A percentile compares a stretch with the other conserved stretches of the same genome.
Conservation (phyloP, 2,329 filamentous ascomycete genomes). For the Sphaerulina vaccinii region DNA sequence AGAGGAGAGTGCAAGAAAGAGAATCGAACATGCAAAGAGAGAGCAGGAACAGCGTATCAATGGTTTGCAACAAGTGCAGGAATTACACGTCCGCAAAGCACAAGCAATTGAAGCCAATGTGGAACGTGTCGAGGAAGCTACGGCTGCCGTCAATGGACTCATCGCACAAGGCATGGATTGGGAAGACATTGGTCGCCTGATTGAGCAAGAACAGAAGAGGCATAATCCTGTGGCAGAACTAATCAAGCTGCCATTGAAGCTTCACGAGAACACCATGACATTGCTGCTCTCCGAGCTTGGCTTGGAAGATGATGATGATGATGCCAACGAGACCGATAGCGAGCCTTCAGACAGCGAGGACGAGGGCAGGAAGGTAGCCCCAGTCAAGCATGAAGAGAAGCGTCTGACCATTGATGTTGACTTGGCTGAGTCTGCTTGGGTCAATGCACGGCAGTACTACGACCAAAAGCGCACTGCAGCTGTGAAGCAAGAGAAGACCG, state of each 20-base stretch:
- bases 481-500: constrained; percentile 82
- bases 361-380: constrained; percentile 47
- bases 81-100: constrained; percentile 82
- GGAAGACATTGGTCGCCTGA: constrained; percentile 83
- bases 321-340: constrained; percentile 64
- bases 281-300: constrained; percentile 72
- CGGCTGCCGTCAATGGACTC: constrained; percentile 88
- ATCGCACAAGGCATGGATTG: constrained; percentile 95
- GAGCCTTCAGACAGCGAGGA: constrained; percentile 62
- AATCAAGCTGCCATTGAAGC: constrained; percentile 82
- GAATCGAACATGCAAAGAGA: constrained; percentile 76
- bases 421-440: constrained; percentile 76
- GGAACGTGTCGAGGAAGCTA: constrained; percentile 87
- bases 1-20: constrained; percentile 76
- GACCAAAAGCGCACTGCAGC: constrained; percentile 82
- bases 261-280: constrained; percentile 86
- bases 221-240: constrained; percentile 82
- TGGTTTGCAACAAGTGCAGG: constrained; percentile 76
- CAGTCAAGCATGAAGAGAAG: constrained; percentile 39
- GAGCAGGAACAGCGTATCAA: constrained; percentile 85
- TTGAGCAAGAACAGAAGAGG: constrained; percentile 79
- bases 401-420: constrained; percentile 78
- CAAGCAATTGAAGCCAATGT: constrained; percentile 87
- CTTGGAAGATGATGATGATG: constrained; percentile 59
- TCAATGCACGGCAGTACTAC: constrained; percentile 89